These are phyloP conservation scores for Barnettozyma californica DNA, from an alignment of 805 yeast genomes.

Conservation along the genomic window DNA sequence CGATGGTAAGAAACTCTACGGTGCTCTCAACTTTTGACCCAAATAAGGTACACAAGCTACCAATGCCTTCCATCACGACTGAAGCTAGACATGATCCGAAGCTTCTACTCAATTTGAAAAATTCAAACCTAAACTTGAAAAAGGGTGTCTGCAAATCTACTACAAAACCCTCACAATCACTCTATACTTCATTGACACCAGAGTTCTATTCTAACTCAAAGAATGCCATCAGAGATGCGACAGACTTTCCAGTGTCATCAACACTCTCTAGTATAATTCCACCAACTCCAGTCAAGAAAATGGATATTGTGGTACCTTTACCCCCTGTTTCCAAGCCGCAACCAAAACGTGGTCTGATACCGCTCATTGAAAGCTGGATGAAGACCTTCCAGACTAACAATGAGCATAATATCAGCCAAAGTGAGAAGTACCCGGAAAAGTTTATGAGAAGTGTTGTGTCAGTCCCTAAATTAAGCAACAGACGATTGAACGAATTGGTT, in stretches of 20 bases:
- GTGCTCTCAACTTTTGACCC: conserved; percentile 28
- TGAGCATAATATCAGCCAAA: not conserved
- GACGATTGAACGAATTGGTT: conserved; percentile 33
- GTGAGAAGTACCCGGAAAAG: conserved; percentile 17
- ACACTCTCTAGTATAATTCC: conserved; percentile 46
- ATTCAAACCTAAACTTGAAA: conserved; percentile 21
- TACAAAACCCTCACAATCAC: conserved; percentile 9
- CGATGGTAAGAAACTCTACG: conserved; percentile 36
- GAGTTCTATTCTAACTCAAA: conserved; percentile 12
- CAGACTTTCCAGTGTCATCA: conserved; percentile 42
- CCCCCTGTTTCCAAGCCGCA: conserved; percentile 23
- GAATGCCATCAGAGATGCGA: conserved; percentile 20
- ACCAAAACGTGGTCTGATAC: conserved; percentile 18
- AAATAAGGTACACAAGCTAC: conserved; percentile 19
- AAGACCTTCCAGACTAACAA: conserved; percentile 13
- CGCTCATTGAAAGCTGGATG: conserved; percentile 21
- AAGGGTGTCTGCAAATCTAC: not conserved
- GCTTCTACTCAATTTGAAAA: conserved; percentile 20
- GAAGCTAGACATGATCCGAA: conserved; percentile 14
- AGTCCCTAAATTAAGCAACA: conserved; percentile 21
- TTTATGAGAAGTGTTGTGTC: conserved; percentile 25
- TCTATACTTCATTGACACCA: conserved; percentile 20
- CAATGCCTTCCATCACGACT: conserved; percentile 7
- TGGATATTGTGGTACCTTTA: conserved; percentile 38
- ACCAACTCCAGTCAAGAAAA: conserved; percentile 62